Base-by-base conservation (phyloP, 2,329 filamentous ascomycete genomes). In the Incumbomyces lentus region DNA sequence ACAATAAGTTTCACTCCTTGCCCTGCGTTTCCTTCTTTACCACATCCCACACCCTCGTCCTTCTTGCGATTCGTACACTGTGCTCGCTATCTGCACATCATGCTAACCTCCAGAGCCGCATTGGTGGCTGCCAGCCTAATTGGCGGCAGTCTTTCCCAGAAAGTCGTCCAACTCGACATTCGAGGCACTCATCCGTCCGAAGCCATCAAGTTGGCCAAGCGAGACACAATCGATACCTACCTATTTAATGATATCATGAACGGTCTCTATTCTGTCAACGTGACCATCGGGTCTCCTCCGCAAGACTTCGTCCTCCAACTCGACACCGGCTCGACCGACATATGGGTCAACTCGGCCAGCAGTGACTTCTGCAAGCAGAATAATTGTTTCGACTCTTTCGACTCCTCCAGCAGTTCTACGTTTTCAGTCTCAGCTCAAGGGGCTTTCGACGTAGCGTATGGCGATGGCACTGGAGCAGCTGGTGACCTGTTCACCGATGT, bases 271-370 rank as follows among this genome's bases (percentile, higher is more conserved):
- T 18, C 51, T 29, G 41, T 55, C 39, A 53, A 55, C 31, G 26
- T 55, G 6, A 68, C 64, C 10, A 54, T 81, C 14, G 78, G 77
- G 18, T 79, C 77, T 0, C 77, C 77, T 0, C 58, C 59, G 22
- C 77, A 81, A 54, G 61, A 54, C 14, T 59, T 81, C 46, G 69
- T 71, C 36, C 58, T 80, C 44, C 72, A 78, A 53, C 67, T 81
- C 54, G 78, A 81, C 52, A 81, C 78, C 3, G 77, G 78, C 17
- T 78, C 74, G 55, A 78, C 74, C 55, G 77, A 81, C 62, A 62
- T 81, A 11, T 81, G 77, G 77, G 68, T 74, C 6, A 90, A 92
- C 58, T 74, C 79, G 2, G 66, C 71, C n/a, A 17, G 11, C 12
- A 37, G 19, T n/a, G 12, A 14, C 8, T 22, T 33, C 14, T 40